Evolutionary conservation across 495 filamentous ascomycete species (phyloP), one percentile per base, ranked within the genome.

Genomic region (Staphylotrichum tortipilum): DNA sequence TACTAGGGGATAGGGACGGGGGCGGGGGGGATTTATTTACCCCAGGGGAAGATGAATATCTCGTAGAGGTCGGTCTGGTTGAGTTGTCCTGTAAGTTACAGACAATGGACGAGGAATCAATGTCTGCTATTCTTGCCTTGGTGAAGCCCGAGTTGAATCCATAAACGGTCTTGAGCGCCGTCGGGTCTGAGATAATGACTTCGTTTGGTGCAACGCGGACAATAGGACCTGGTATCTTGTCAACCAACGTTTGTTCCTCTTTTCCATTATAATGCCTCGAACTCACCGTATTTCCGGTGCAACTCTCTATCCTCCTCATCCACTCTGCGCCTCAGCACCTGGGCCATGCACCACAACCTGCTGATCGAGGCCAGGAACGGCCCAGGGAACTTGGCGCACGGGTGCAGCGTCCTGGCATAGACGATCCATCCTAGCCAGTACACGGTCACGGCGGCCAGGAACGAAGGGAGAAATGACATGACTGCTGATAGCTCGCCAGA

Each of bases 211-310:
- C 49, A 17, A 56, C 24, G 0, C 53, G 35, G 26, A 56, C 45
- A 15, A 56, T 56, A 5, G 53, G 49, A 3, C 26, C 26, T 28
- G 26, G 26, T 28, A 10, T 7, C 6, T 28, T 28, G 6, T 28
- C 26, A 28, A 10, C 26, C 67, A 47, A 31, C 34, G 26, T 4
- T 38, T 39, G 4, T 45, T 21, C 33, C 28, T 28, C 26, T 28
- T 5, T 28, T 10, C 26, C 6, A 28, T 5, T 5, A 10, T 0
- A 28, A 28, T 5, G 6, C 26, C 26, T 10, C 26, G n/a, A n/a
- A n/a, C n/a, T n/a, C 19, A 49, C 47, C 47, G 36, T 43, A 36
- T 43, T 34, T 50, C 11, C n/a, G 28, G 39, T 50, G 47, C 38
- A 37, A 34, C 15, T 17, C n/a, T 28, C 7, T 50, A 5, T 12